A percentile compares a stretch with the other conserved stretches of the same genome.
phyloP scores from a whole-genome alignment of 345 rosid genomes.

The Erucastrum elatum region DNA sequence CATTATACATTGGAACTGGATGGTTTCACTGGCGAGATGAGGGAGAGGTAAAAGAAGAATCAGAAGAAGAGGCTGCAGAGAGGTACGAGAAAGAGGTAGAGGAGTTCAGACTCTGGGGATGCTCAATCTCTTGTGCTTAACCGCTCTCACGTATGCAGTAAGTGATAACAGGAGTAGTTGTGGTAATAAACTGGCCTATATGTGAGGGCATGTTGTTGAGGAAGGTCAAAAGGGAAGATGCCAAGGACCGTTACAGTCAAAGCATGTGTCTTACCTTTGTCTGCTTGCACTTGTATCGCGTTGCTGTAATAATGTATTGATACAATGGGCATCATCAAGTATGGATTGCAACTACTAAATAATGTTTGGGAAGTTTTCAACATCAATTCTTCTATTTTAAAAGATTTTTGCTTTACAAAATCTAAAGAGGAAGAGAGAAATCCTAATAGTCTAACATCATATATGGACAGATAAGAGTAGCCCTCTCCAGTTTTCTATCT shows the following conservation, averaged over 20 bases:
- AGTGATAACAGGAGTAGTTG: conserved; percentile 50
- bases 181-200: conserved; percentile 61
- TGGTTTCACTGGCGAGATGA: conserved; percentile 80
- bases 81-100: conserved; percentile 59
- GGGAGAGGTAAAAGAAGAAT: conserved; percentile 32
- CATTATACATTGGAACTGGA: conserved; percentile 66
- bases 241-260: conserved; percentile 47
- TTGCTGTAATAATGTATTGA: background rate
- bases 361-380: conserved; percentile 20
- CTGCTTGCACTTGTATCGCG: conserved; percentile 45
- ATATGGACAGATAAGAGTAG: conserved; percentile 35
- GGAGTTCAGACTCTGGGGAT: conserved; percentile 75
- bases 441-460: conserved; percentile 22
- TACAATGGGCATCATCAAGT: background rate
- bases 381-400: background rate
- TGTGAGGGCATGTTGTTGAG: conserved; percentile 59
- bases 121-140: conserved; percentile 52
- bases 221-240: conserved; percentile 62
- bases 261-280: conserved; percentile 42
- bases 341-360: background rate
- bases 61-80: conserved; percentile 50
- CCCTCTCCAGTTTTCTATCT: conserved; percentile 21
- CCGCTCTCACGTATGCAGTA: conserved; percentile 40
- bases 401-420: conserved; percentile 36
- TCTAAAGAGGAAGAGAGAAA: conserved; percentile 2